phyloP scores from a whole-genome alignment of 2,329 filamentous ascomycete species.

The Helminthosporium solani region DNA sequence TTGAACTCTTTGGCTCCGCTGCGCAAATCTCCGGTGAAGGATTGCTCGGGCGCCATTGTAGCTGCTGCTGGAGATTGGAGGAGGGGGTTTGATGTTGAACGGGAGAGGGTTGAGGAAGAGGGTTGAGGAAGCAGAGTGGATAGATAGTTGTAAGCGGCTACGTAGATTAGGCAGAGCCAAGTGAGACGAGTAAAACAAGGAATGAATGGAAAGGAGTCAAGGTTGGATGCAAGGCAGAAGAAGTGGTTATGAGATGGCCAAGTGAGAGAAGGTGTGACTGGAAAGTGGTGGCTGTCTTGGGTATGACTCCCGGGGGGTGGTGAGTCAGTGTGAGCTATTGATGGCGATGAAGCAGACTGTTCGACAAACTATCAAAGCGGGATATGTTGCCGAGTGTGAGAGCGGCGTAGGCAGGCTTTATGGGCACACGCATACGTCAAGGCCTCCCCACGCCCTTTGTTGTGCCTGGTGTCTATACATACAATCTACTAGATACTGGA shows the following conservation, averaged over 20 bases:
- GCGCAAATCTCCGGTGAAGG: conserved; percentile 56
- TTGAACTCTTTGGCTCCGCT: conserved; percentile 54
- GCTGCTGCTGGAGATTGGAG: conserved; percentile 13
- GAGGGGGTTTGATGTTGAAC: conserved; percentile 12
- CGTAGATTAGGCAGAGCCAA: conserved; percentile 18
- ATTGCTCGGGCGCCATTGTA: conserved; percentile 50
- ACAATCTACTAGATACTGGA: too few relatives aligned
- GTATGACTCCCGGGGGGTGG: conserved; percentile 34
- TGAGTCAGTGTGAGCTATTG: conserved; percentile 37
- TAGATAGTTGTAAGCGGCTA: conserved; percentile 7
- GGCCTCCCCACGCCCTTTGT: conserved; percentile 17
- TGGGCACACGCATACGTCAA: conserved; percentile 3
- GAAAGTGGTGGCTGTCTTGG: conserved; percentile 33
- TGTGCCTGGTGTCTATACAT: conserved; percentile 24
- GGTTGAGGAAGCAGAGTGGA: conserved; percentile 2
- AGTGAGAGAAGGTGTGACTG: conserved; percentile 31
- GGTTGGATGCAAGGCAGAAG: conserved; percentile 6
- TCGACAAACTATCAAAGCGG: too few relatives aligned
- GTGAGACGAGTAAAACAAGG: neutral
- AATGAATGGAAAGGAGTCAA: neutral
- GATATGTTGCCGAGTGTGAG: conserved; percentile 2
- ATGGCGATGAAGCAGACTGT: conserved; percentile 22
- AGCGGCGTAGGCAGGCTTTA: conserved; percentile 9
- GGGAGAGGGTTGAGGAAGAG: conserved; percentile 10
- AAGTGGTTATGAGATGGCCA: conserved; percentile 26